Evolutionary conservation across 1,284 basidiomycete species (phyloP), one percentile per base, ranked within the genome.

Genomic region (Salmacisia buchloeana): DNA sequence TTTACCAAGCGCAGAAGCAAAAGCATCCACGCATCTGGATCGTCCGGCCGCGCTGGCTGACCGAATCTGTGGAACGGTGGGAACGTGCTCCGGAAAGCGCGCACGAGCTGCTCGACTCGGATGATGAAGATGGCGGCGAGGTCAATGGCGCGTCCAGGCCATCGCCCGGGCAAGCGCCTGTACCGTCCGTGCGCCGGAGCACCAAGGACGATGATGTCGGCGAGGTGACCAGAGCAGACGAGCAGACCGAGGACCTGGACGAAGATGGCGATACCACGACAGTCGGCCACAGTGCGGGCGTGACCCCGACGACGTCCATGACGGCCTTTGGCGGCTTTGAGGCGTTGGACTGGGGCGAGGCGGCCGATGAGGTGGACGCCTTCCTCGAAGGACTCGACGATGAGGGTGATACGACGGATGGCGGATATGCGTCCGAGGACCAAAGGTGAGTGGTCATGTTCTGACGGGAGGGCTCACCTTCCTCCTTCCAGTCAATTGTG

Each of bases 1-100:
- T 94, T 1, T 88, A 92, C 72, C 82, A 84, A 46, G 92, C 93
- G 0, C 84, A 86, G 39, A 84, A 85, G 70, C 63, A 45, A 33
- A 6, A 85, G 85, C 13, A 85, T 91, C 71, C 86, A 89, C 71
- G 86, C 1, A 54, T 54, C 25, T 54, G 49, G 49, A 54, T 96
- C 65, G 92, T 98, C 6, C 90, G 89, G 86, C 82, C 90, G 2
- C 83, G 85, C 9, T 97, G 94, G 94, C 89, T 97, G 74, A 87
- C 87, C 58, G 89, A 93, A 76, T 90, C 88, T 12, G 83, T 94
- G 60, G 88, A 89, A 18, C 82, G 88, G 35, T 97, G 93, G 93
- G 80, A 81, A 57, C 85, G 85, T 63, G 86, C 88, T 75, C 85
- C 88, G 69, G 92, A 93, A 81, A 82, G 80, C 0, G 83, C 83